A percentile compares a stretch with the other conserved stretches of the same genome.
Evolutionary conservation across 306 rosid species (phyloP).

Genomic region (Dalbergia cochinchinensis): DNA sequence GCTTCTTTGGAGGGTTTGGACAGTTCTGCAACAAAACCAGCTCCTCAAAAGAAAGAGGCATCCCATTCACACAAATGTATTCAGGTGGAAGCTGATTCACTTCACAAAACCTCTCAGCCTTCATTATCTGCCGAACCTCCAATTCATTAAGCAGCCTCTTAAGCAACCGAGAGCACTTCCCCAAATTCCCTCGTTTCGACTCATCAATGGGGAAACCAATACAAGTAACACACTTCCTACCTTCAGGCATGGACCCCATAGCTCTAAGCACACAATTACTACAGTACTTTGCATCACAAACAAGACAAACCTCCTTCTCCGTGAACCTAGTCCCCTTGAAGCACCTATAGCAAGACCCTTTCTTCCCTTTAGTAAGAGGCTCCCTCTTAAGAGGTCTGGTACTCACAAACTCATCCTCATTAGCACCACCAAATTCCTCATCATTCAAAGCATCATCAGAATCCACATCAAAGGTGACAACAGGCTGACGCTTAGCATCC

Average conservation of each 20-base stretch:
- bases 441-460: constrained; percentile 72
- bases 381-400: constrained; percentile 60
- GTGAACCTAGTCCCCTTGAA: constrained; percentile 91
- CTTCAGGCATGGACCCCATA: constrained; percentile 99
- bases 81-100: constrained; percentile 92
- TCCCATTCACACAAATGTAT: constrained; percentile 84
- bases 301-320: constrained; percentile 95
- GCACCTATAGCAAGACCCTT: constrained; percentile 89
- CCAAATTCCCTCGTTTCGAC: constrained; percentile 75
- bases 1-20: constrained; percentile 92
- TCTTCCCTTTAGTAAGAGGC: constrained; percentile 82
- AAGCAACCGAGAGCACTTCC: constrained; percentile 92
- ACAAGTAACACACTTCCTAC: constrained; percentile 93
- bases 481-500: constrained; percentile 57
- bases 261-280: constrained; percentile 95
- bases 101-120: constrained; percentile 86
- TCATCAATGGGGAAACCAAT: constrained; percentile 88
- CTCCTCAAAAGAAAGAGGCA: constrained; percentile 85
- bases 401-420: constrained; percentile 59
- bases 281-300: constrained; percentile 96
- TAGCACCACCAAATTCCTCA: constrained; percentile 61
- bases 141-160: constrained; percentile 89
- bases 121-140: constrained; percentile 94
- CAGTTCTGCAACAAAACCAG: constrained; percentile 71
- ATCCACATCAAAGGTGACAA: constrained; percentile 72